Evolutionary conservation across 495 filamentous ascomycete genomes (phyloP).

Genomic region (Trichoderma gamsii): DNA sequence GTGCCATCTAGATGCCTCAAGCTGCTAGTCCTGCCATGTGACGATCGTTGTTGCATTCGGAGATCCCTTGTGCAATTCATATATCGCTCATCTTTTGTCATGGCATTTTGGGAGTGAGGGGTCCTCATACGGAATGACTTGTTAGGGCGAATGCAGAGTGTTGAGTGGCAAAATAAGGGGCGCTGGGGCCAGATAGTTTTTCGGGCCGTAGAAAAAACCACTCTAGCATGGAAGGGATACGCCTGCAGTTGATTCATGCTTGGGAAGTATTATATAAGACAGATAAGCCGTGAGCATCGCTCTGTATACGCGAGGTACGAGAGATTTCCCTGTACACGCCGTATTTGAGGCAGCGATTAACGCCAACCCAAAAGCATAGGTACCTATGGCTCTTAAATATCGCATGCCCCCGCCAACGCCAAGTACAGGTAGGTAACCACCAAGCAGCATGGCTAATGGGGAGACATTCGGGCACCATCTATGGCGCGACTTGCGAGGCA

Average conservation of each 20-base stretch:
- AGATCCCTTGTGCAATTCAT: neutral
- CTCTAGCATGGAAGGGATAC: too few species aligned
- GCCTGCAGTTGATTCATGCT: too few species aligned
- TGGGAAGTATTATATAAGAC: too few species aligned
- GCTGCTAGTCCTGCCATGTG: neutral
- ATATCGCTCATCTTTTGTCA: slow-evolving; percentile 8
- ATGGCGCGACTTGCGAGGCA: neutral
- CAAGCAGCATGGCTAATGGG: neutral
- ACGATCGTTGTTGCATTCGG: slow-evolving; percentile 7
- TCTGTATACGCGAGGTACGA: neutral
- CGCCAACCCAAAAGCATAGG: neutral
- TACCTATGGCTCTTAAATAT: neutral
- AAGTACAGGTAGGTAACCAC: neutral
- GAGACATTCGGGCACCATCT: neutral
- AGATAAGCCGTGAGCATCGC: too few species aligned
- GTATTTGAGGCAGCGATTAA: neutral
- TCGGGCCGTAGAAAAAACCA: too few species aligned
- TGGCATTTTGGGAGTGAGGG: neutral
- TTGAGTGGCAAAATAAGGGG: too few species aligned
- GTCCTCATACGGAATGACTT: neutral
- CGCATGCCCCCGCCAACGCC: neutral
- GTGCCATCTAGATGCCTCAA: neutral
- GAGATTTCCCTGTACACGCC: neutral
- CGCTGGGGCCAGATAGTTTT: too few species aligned
- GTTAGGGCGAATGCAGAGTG: too few species aligned